These are phyloP conservation scores for Pouteria glomerata DNA, from an alignment of 148 eudicot species.

Conservation along the genomic window DNA sequence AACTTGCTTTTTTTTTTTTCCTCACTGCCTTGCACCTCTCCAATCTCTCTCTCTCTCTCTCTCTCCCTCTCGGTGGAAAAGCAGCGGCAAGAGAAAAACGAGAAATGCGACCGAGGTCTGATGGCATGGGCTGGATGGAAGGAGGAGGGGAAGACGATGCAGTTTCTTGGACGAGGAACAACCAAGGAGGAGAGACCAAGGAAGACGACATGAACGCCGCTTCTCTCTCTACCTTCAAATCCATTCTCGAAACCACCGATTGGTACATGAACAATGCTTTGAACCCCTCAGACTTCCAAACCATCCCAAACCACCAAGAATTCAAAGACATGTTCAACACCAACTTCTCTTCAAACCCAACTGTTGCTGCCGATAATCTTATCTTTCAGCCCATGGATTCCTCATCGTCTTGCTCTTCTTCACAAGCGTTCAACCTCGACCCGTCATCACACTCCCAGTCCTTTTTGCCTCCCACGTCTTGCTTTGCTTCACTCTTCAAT, in stretches of 20 bases:
- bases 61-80: too few relatives aligned
- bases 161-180: constrained; percentile 28
- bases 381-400: constrained; percentile 19
- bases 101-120: constrained; percentile 34
- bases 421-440: constrained; percentile 21
- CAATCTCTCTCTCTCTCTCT: too few relatives aligned
- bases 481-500: constrained; percentile 16
- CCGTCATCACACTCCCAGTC: constrained; percentile 20
- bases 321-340: constrained; percentile 9
- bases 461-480: constrained; percentile 14
- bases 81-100: background rate
- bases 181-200: constrained; percentile 7
- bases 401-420: constrained; percentile 22
- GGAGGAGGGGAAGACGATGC: constrained; percentile 33
- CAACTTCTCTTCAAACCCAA: background rate
- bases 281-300: constrained; percentile 3
- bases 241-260: constrained; percentile 35
- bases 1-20: too few relatives aligned
- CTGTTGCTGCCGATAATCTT: background rate
- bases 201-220: constrained; percentile 7
- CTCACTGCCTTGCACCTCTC: too few relatives aligned
- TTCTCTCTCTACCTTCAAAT: constrained; percentile 28
- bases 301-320: constrained; percentile 1
- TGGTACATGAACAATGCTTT: constrained; percentile 29
- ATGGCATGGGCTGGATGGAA: constrained; percentile 39